These are phyloP conservation scores for Silene noctiflora DNA, from an alignment of 179 eudicot species.

Conservation along the genomic window DNA sequence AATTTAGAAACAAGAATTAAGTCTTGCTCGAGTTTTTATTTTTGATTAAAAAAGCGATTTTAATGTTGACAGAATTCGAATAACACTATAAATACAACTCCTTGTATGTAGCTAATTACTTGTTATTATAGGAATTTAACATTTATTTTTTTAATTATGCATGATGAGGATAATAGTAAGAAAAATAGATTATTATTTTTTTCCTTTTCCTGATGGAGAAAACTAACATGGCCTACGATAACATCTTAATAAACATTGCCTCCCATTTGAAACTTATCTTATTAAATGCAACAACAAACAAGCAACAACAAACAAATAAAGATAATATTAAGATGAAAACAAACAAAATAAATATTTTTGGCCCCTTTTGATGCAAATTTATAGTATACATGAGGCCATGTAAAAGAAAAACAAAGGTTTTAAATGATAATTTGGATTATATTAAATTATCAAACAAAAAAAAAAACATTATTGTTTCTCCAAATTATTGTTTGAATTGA, in stretches of 20 bases:
- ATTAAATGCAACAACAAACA: slow-evolving; percentile 17
- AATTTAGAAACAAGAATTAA: slow-evolving; percentile 14
- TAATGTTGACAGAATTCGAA: background rate
- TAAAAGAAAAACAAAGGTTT: too few species aligned
- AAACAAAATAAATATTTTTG: slow-evolving; percentile 2
- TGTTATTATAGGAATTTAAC: too few species aligned
- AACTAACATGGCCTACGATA: slow-evolving; percentile 17
- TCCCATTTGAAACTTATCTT: background rate
- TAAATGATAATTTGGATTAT: slow-evolving; percentile 5
- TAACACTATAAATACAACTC: too few species aligned
- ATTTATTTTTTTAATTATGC: too few species aligned
- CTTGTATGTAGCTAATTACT: too few species aligned
- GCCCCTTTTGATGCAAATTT: background rate
- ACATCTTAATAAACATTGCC: slow-evolving; percentile 20
- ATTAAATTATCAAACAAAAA: slow-evolving; percentile 2
- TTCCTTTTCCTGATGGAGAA: background rate
- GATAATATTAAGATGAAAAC: background rate
- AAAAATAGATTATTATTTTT: too few species aligned
- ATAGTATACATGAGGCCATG: background rate
- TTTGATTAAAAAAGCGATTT: background rate
- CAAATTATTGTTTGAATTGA: background rate
- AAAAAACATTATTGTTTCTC: slow-evolving; percentile 7
- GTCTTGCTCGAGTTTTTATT: too few species aligned
- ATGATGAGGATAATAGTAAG: too few species aligned
- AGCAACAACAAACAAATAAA: background rate